phyloP scores from a whole-genome alignment of 768 basidiomycete species.

The Leccinum barrowsii region DNA sequence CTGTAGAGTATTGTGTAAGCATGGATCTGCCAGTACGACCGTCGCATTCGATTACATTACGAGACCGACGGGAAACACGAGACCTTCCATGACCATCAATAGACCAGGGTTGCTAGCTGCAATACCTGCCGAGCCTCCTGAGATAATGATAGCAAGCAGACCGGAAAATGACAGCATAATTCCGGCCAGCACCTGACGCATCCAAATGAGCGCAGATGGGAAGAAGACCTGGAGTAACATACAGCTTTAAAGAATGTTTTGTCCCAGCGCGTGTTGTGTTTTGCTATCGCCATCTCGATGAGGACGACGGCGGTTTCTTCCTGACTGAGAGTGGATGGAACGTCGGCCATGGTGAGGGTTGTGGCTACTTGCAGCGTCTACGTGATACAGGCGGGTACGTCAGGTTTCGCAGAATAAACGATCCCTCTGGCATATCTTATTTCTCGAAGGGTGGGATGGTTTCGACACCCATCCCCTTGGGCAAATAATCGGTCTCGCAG shows the following conservation, averaged over 20 bases:
- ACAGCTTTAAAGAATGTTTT: constrained; percentile 68
- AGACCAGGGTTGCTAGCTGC: constrained; percentile 58
- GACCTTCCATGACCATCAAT: constrained; percentile 60
- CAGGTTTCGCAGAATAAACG: not conserved
- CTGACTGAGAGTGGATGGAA: constrained; percentile 52
- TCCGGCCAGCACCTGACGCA: constrained; percentile 57
- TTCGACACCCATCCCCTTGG: not conserved
- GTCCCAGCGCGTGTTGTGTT: constrained; percentile 62
- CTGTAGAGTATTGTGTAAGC: constrained; percentile 32
- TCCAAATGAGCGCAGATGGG: not conserved
- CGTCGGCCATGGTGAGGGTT: constrained; percentile 16
- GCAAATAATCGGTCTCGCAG: not conserved
- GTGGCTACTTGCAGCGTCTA: not conserved
- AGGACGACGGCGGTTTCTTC: constrained; percentile 53
- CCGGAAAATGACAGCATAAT: constrained; percentile 73
- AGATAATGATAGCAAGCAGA: constrained; percentile 56
- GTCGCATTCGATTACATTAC: constrained; percentile 49
- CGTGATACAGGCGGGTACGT: constrained; percentile 3
- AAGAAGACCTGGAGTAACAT: constrained; percentile 21
- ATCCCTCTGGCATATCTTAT: not conserved
- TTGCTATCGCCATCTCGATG: constrained; percentile 53
- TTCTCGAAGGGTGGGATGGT: not conserved
- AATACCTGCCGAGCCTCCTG: constrained; percentile 55
- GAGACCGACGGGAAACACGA: constrained; percentile 75
- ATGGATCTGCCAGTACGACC: not conserved